Percentiles rank a stretch among this genome's conserved stretches.
phyloP scores from a whole-genome alignment of 768 basidiomycete genomes.

The Naganishia randhawae region DNA sequence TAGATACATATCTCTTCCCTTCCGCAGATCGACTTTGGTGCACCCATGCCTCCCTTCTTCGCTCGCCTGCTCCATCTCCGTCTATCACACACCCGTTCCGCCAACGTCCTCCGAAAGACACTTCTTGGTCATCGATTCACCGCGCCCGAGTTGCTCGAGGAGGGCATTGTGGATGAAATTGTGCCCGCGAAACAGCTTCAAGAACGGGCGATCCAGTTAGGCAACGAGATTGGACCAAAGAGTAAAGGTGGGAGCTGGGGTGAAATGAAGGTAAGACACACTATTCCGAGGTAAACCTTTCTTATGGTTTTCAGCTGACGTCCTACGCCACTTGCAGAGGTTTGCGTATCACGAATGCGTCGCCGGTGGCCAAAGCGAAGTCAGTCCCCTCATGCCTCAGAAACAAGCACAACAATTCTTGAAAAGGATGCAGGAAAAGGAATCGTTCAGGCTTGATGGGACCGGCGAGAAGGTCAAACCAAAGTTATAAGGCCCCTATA shows the following conservation, averaged over 20 bases:
- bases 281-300: neutral
- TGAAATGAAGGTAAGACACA: slow-evolving; percentile 38
- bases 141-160: slow-evolving; percentile 63
- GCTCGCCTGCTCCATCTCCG: slow-evolving; percentile 64
- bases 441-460: slow-evolving; percentile 18
- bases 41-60: slow-evolving; percentile 71
- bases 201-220: slow-evolving; percentile 39
- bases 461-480: slow-evolving; percentile 12
- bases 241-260: slow-evolving; percentile 43
- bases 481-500: slow-evolving; percentile 11
- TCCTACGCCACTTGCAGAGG: neutral
- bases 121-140: slow-evolving; percentile 75
- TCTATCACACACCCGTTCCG: slow-evolving; percentile 52
- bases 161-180: slow-evolving; percentile 68
- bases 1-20: neutral
- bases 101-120: slow-evolving; percentile 64
- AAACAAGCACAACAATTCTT: slow-evolving; percentile 11
- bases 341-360: slow-evolving; percentile 19
- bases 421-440: slow-evolving; percentile 26
- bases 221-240: slow-evolving; percentile 37
- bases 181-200: slow-evolving; percentile 56
- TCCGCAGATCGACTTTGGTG: slow-evolving; percentile 67
- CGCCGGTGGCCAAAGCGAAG: slow-evolving; percentile 5
- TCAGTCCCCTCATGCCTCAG: slow-evolving; percentile 12
- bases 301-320: neutral